A percentile compares a stretch with the other conserved stretches of the same genome.
phyloP scores from a whole-genome alignment of 2,329 filamentous ascomycete genomes.

The Beauveria medogensis region DNA sequence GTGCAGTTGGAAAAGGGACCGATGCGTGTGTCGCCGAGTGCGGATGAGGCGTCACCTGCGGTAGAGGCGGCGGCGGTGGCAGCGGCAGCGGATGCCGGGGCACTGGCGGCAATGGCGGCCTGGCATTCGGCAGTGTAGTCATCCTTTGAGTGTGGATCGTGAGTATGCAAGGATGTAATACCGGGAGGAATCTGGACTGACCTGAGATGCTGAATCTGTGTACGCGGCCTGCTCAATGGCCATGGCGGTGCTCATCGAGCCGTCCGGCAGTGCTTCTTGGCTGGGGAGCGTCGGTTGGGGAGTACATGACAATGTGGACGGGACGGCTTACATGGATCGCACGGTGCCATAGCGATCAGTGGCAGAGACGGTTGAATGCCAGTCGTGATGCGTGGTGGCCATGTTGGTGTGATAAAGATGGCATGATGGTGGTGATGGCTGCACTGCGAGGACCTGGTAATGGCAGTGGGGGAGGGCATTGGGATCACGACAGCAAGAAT shows the following conservation, averaged over 20 bases:
- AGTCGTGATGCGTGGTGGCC: conserved; percentile 4
- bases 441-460: too few relatives aligned
- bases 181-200: conserved; percentile 28
- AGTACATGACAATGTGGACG: background rate
- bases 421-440: background rate
- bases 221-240: conserved; percentile 58
- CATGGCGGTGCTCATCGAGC: conserved; percentile 43
- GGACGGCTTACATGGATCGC: conserved; percentile 19
- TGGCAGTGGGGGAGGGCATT: background rate
- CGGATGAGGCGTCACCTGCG: background rate
- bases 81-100: conserved; percentile 7
- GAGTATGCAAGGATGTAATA: too few relatives aligned
- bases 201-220: conserved; percentile 47
- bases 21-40: conserved; percentile 35
- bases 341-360: conserved; percentile 7
- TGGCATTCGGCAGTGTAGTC: conserved; percentile 45
- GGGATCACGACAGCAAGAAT: too few relatives aligned
- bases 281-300: conserved; percentile 15
- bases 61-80: background rate
- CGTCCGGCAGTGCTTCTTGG: conserved; percentile 22
- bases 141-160: conserved; percentile 35
- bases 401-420: conserved; percentile 1
- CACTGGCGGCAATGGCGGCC: conserved; percentile 9
- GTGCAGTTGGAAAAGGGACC: conserved; percentile 46
- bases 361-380: conserved; percentile 6